phyloP scores from a whole-genome alignment of 106 monocot genomes.

The Acanthochlamys bracteata region DNA sequence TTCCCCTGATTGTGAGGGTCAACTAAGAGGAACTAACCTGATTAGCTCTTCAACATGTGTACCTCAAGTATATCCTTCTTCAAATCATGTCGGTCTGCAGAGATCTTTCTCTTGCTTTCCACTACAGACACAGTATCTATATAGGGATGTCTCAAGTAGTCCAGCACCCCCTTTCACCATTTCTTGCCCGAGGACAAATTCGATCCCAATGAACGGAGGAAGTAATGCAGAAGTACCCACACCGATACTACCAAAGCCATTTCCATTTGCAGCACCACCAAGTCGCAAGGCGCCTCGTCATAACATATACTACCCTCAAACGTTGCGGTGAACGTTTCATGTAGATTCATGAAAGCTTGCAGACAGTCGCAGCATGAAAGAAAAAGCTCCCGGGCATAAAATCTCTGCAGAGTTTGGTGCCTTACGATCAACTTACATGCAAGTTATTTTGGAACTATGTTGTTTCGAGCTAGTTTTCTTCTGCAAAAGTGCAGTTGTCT shows the following conservation, averaged over 20 bases:
- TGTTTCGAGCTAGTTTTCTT: not conserved
- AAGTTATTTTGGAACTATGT: not conserved
- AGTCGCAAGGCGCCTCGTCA: not conserved
- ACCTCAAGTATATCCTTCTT: constrained; percentile 2
- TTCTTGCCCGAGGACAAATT: not conserved
- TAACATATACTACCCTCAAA: constrained; percentile 11
- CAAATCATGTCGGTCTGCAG: constrained; percentile 3
- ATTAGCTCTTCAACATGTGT: not conserved
- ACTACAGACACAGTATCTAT: constrained; percentile 3
- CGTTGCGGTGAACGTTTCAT: constrained; percentile 2
- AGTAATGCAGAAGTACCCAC: not conserved
- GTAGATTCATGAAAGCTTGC: not conserved
- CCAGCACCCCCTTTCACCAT: not conserved
- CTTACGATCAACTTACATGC: not conserved
- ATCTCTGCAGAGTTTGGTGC: not conserved
- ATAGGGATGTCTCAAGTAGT: constrained; percentile 4
- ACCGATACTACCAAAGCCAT: constrained; percentile 6
- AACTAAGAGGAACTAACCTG: not conserved
- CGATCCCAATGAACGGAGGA: not conserved
- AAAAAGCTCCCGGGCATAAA: no score
- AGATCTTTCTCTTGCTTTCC: constrained; percentile 26
- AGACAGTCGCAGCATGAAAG: not conserved
- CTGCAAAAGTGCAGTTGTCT: not conserved
- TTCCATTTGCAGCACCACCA: constrained; percentile 6
- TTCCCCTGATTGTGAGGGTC: constrained; percentile 14